These are phyloP conservation scores for Rhodamnia rubescens DNA, from an alignment of 345 rosid species.

Conservation along the genomic window DNA sequence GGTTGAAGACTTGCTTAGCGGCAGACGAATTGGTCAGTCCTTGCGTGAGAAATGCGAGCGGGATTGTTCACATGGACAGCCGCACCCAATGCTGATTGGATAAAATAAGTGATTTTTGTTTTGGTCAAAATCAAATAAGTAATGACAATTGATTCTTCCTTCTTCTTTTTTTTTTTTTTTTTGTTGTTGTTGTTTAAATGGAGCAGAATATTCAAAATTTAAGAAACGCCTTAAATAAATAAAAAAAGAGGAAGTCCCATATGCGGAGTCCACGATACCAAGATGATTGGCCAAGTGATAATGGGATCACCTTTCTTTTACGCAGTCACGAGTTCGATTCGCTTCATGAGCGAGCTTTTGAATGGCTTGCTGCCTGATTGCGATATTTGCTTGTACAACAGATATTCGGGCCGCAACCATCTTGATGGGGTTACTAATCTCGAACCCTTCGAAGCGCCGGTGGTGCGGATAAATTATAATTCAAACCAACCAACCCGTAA, in stretches of 20 bases:
- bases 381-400: fast-evolving
- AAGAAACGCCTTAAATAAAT: background rate
- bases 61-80: background rate
- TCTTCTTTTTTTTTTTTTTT: fast-evolving
- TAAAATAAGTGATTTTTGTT: background rate
- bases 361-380: fast-evolving
- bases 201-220: background rate
- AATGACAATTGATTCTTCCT: background rate
- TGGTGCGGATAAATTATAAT: background rate
- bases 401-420: fast-evolving
- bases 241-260: background rate
- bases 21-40: background rate
- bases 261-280: background rate
- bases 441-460: background rate
- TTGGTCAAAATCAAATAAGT: too few species aligned
- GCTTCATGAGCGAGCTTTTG: background rate
- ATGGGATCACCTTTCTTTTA: background rate
- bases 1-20: background rate
- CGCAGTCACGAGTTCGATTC: fast-evolving
- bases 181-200: background rate
- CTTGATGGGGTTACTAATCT: background rate
- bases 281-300: background rate
- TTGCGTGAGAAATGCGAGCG: background rate
- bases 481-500: too few species aligned
- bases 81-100: background rate